A percentile compares a stretch with the other conserved stretches of the same genome.
Conservation (phyloP, 352 stramenopile genomes). For the Globisporangium apiculatum region DNA sequence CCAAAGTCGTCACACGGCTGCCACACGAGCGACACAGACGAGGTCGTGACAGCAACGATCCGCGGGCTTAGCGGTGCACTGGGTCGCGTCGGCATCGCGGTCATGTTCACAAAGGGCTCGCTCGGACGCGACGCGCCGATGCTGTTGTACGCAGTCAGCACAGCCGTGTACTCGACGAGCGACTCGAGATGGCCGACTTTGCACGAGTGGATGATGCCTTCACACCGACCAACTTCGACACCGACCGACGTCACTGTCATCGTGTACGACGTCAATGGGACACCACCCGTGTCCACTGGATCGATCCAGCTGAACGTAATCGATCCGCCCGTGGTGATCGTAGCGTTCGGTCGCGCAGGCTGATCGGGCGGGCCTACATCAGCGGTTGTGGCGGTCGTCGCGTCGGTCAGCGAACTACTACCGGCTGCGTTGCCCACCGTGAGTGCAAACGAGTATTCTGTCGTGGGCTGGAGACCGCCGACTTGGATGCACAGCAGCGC, state of each 20-base stretch:
- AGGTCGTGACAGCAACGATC: constrained; percentile 8
- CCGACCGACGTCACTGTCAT: constrained; percentile 18
- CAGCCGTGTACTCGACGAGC: constrained; percentile 34
- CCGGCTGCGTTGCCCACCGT: constrained; percentile 25
- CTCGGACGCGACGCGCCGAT: constrained; percentile 28
- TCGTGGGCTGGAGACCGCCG: constrained; percentile 32
- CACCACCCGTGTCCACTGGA: constrained; percentile 42
- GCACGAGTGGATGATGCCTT: constrained; percentile 37
- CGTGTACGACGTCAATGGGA: constrained; percentile 32
- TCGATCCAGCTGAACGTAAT: constrained; percentile 32
- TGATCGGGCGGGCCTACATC: constrained; percentile 17
- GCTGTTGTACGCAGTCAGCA: constrained; percentile 27
- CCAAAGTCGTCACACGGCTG: constrained; percentile 32
- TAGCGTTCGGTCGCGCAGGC: constrained; percentile 18
- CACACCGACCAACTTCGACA: constrained; percentile 22
- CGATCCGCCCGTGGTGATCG: constrained; percentile 28
- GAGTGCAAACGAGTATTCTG: constrained; percentile 39
- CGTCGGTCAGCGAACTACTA: constrained; percentile 15
- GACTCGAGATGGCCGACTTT: constrained; percentile 28
- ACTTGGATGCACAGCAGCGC: constrained; percentile 22
- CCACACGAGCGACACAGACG: constrained; percentile 26
- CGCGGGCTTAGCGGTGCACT: constrained; percentile 22
- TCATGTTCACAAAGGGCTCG: constrained; percentile 15
- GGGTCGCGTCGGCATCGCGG: constrained; percentile 18
- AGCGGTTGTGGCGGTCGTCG: constrained; percentile 10